Conservation (phyloP, 129 eudicot species). For the Dittrichia graveolens region DNA sequence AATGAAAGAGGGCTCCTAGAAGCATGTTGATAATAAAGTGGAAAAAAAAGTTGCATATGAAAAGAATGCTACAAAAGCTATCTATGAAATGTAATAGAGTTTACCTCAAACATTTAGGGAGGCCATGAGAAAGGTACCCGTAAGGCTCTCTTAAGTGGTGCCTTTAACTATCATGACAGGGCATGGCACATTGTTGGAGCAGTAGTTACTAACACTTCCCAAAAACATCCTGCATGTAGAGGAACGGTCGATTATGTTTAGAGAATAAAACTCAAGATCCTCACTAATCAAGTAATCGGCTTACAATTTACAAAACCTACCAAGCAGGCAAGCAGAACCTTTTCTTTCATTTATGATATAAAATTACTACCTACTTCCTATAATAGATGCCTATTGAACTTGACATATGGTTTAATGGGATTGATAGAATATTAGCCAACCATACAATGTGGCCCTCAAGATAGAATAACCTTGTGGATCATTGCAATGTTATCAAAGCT, state of each 20-base stretch:
- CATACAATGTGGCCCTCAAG: constrained; percentile 6
- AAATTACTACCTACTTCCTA: not conserved
- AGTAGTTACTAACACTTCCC: constrained; percentile 93
- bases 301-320: not conserved
- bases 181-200: constrained; percentile 69
- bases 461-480: not conserved
- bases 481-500: not conserved
- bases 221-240: constrained; percentile 60
- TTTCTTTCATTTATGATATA: too few species aligned
- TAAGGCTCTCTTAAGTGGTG: constrained; percentile 30
- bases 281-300: not conserved
- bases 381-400: not conserved
- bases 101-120: constrained; percentile 32
- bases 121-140: constrained; percentile 11
- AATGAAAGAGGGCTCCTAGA: not conserved
- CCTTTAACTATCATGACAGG: constrained; percentile 73
- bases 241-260: not conserved
- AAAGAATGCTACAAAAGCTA: not conserved
- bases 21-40: not conserved
- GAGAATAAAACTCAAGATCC: not conserved
- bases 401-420: not conserved
- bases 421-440: not conserved
- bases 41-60: not conserved
- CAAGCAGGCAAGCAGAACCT: not conserved
- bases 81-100: not conserved